phyloP scores from a whole-genome alignment of 345 rosid genomes.

The Aegle marmelos region DNA sequence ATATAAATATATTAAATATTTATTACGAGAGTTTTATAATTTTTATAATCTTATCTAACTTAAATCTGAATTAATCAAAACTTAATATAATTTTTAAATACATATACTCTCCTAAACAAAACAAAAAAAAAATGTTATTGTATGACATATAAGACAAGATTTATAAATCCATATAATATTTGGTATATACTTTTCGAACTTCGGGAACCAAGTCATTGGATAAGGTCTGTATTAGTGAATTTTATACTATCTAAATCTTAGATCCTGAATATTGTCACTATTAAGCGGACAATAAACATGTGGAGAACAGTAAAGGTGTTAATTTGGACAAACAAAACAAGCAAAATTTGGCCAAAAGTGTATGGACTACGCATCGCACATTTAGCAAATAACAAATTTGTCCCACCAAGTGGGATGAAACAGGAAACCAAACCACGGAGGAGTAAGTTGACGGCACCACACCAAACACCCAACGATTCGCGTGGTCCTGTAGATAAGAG shows the following conservation, averaged over 20 bases:
- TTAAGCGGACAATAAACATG: not conserved
- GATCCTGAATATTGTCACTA: not conserved
- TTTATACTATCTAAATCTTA: not conserved
- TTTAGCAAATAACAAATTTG: not conserved
- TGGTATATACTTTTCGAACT: not conserved
- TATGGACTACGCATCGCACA: not conserved
- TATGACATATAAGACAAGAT: not conserved
- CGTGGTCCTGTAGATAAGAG: not conserved
- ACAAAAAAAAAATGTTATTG: no score
- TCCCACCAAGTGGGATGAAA: conserved; percentile 5
- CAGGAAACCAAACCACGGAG: not conserved
- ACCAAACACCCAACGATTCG: no score
- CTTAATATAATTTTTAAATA: no score
- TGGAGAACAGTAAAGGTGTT: not conserved
- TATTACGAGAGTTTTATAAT: no score
- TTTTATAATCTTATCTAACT: no score
- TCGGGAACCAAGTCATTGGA: not conserved
- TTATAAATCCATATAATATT: not conserved
- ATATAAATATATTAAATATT: no score
- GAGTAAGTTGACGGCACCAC: not conserved
- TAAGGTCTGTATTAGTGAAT: not conserved
- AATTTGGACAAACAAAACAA: not conserved
- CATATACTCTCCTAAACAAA: no score
- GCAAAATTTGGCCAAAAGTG: not conserved
- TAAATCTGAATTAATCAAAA: no score